phyloP scores from a whole-genome alignment of 1,284 basidiomycete species.

The Cystobasidium slooffiae region DNA sequence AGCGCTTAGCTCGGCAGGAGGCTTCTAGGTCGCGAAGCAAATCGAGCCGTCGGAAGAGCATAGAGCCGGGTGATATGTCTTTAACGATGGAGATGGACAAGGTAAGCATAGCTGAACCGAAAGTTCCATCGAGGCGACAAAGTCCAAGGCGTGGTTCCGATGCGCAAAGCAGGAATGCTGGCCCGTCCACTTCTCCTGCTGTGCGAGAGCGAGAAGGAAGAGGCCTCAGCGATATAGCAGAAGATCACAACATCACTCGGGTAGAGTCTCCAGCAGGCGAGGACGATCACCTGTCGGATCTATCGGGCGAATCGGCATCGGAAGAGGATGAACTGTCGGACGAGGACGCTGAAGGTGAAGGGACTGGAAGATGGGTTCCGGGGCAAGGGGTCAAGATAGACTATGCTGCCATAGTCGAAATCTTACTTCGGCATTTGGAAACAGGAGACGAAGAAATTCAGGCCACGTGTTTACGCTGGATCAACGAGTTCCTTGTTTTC shows the following conservation, averaged over 20 bases:
- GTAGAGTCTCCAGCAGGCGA: background rate
- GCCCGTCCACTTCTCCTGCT: background rate
- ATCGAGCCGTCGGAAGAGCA: slow-evolving; percentile 20
- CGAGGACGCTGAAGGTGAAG: slow-evolving; percentile 55
- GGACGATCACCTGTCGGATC: slow-evolving; percentile 24
- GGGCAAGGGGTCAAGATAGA: slow-evolving; percentile 92
- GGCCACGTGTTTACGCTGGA: slow-evolving; percentile 72
- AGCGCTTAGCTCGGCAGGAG: slow-evolving; percentile 44
- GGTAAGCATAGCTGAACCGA: background rate
- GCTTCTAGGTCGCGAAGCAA: slow-evolving; percentile 45
- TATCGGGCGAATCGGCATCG: slow-evolving; percentile 52
- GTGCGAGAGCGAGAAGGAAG: slow-evolving; percentile 6
- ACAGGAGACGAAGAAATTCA: slow-evolving; percentile 61
- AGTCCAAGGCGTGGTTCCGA: slow-evolving; percentile 17
- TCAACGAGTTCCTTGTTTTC: slow-evolving; percentile 86
- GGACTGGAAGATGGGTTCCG: slow-evolving; percentile 75
- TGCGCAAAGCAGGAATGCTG: background rate
- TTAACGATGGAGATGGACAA: slow-evolving; percentile 9
- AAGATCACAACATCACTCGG: background rate
- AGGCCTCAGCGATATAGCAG: slow-evolving; percentile 17
- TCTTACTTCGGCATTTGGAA: slow-evolving; percentile 91
- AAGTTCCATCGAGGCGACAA: slow-evolving; percentile 19
- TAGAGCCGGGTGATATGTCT: slow-evolving; percentile 33
- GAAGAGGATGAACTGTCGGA: slow-evolving; percentile 50
- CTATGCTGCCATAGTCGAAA: slow-evolving; percentile 90